These are phyloP conservation scores for Trichoderma koningii DNA, from an alignment of 2,329 filamentous ascomycete species.

Conservation along the genomic window DNA sequence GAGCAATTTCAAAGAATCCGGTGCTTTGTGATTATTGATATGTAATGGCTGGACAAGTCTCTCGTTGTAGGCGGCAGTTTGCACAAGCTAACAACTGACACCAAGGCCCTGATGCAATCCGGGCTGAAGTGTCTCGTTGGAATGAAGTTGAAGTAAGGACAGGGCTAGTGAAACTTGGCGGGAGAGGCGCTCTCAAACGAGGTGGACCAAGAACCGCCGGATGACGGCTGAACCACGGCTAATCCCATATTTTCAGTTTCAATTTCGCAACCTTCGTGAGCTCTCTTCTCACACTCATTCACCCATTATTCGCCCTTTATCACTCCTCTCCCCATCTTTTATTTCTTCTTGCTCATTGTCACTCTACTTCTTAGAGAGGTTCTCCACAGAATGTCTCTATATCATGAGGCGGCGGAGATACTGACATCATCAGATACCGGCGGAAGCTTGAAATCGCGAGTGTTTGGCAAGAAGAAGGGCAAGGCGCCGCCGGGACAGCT, in stretches of 20 bases:
- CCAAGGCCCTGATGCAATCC: too few relatives aligned
- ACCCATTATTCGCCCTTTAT: not conserved
- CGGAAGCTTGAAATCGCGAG: slow-evolving; percentile 83
- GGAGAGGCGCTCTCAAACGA: not conserved
- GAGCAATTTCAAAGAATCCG: not conserved
- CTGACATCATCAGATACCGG: slow-evolving; percentile 58
- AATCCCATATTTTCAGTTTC: slow-evolving; percentile 17
- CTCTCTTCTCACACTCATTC: not conserved
- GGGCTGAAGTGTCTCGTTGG: too few relatives aligned
- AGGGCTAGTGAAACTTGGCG: not conserved
- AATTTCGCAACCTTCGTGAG: too few relatives aligned
- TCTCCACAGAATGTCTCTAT: slow-evolving; percentile 84
- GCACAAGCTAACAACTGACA: too few relatives aligned
- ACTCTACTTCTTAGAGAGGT: too few relatives aligned
- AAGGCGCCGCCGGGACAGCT: slow-evolving; percentile 80
- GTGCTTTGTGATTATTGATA: not conserved
- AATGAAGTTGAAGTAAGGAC: not conserved
- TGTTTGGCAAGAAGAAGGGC: slow-evolving; percentile 72
- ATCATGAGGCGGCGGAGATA: slow-evolving; percentile 83
- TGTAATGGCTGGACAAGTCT: not conserved
- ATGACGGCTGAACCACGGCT: slow-evolving; percentile 30
- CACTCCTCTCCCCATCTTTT: not conserved
- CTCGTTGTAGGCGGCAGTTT: too few relatives aligned
- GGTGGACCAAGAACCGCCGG: not conserved
- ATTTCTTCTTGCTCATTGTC: not conserved